Evolutionary conservation across 345 rosid genomes (phyloP).

Genomic region (Syzygium aqueum): DNA sequence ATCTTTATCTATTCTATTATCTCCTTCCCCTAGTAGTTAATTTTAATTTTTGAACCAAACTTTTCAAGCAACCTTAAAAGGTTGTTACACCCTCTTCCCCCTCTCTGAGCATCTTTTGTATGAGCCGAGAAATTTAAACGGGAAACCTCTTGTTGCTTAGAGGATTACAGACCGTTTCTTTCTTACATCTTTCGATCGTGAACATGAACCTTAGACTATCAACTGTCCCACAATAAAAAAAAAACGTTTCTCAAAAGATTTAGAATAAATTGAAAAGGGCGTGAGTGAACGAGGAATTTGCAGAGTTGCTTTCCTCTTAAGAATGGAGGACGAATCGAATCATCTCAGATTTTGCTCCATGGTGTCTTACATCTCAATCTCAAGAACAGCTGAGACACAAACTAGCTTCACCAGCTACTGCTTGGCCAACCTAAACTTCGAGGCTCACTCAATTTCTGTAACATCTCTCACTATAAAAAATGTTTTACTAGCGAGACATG

Average conservation of each 20-base stretch:
- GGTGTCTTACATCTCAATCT: background rate
- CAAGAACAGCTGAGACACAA: background rate
- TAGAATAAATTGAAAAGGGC: background rate
- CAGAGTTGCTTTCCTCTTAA: too few relatives aligned
- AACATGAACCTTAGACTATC: background rate
- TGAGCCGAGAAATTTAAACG: background rate
- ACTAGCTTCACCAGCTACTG: background rate
- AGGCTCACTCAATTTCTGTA: background rate
- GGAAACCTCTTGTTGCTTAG: background rate
- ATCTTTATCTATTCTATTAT: background rate
- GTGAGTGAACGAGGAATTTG: background rate
- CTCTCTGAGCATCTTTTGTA: background rate
- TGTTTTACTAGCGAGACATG: background rate
- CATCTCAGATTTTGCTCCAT: background rate
- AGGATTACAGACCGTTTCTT: background rate
- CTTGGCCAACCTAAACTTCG: background rate
- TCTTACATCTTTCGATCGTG: background rate
- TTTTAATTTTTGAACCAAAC: background rate
- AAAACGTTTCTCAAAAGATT: background rate
- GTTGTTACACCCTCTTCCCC: background rate
- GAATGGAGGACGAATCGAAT: too few relatives aligned
- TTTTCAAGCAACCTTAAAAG: background rate
- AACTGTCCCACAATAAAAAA: background rate
- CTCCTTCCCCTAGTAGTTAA: background rate
- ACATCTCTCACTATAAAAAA: background rate